Evolutionary conservation across 805 yeast species (phyloP), one percentile per base, ranked within the genome.

Genomic region (Ogataea dorogensis): DNA sequence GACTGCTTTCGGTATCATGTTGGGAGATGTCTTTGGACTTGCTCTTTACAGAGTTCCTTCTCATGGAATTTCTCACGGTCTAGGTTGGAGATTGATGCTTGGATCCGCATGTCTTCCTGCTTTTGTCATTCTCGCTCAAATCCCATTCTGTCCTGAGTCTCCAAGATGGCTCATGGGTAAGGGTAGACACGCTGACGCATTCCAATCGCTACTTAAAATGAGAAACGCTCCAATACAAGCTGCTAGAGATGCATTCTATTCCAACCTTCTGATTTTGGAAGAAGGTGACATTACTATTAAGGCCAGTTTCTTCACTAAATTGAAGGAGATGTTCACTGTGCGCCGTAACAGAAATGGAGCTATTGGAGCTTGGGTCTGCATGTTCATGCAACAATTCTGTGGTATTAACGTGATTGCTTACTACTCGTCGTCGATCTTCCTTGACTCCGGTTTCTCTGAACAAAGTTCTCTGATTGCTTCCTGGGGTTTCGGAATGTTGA

Each of bases 261-360:
- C 58, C 17, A 51, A 51, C 47, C 81, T 79, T 17, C 61, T 80
- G 46, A 65, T 80, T 46, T 63, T 71, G 51, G 86, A 81, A 59
- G 86, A 80, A 58, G 71, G 68, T 29, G 59, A 37, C 38, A 38
- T 47, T 38, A 7, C 22, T 11, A 13, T 9, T 50, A 38, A 38
- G 17, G 33, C n/a, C 38, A 43, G 51, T 15, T 69, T 71, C 38
- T 56, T 54, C 51, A 63, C 58, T 44, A 73, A 78, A 51, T 27
- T 75, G 34, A 63, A 61, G 35, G 84, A 79, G 55, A 65, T 85
- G 68, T 66, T 86, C 57, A 70, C 80, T 2, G 69, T 83, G 29
- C 75, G 93, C 60, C 77, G 96, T 68, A 85, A 84, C 61, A 76
- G 95, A 63, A 82, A 86, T 55, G 94, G 93, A 36, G 77, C 86